phyloP scores from a whole-genome alignment of 2,329 filamentous ascomycete genomes.

The Trichoderma semiorbis region DNA sequence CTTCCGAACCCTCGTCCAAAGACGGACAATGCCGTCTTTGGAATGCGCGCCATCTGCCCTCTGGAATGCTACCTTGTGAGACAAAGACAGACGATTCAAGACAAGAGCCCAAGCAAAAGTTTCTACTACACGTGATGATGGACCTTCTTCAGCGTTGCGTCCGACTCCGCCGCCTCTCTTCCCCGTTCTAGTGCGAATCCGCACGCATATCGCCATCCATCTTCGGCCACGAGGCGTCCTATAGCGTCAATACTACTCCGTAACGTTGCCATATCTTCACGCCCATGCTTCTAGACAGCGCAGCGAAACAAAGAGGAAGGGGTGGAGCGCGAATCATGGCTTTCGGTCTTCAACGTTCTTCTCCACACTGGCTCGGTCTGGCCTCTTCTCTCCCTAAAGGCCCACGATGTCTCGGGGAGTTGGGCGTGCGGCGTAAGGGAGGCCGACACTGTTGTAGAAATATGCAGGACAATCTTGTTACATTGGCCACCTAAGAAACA shows the following conservation, averaged over 20 bases:
- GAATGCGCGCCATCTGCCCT: constrained; percentile 29
- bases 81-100: constrained; percentile 33
- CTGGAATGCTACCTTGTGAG: constrained; percentile 37
- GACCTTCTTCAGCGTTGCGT: neutral
- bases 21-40: constrained; percentile 33
- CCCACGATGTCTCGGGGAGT: constrained; percentile 12
- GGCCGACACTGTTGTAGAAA: constrained; percentile 15
- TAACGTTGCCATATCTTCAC: neutral
- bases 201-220: neutral
- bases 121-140: constrained; percentile 27
- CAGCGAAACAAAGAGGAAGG: neutral
- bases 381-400: neutral
- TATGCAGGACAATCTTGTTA: constrained; percentile 19
- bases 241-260: neutral
- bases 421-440: constrained; percentile 11
- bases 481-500: constrained; percentile 9
- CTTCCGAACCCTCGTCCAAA: constrained; percentile 30
- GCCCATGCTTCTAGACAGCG: neutral
- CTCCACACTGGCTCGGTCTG: neutral
- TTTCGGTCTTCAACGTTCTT: neutral
- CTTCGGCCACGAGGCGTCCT: neutral
- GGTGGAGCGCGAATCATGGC: neutral
- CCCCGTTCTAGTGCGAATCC: neutral
- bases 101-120: constrained; percentile 25
- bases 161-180: neutral